Percentiles rank a stretch among this genome's conserved stretches.
Evolutionary conservation across 768 basidiomycete species (phyloP).

Genomic region (Omphalotus guepiniiformis): DNA sequence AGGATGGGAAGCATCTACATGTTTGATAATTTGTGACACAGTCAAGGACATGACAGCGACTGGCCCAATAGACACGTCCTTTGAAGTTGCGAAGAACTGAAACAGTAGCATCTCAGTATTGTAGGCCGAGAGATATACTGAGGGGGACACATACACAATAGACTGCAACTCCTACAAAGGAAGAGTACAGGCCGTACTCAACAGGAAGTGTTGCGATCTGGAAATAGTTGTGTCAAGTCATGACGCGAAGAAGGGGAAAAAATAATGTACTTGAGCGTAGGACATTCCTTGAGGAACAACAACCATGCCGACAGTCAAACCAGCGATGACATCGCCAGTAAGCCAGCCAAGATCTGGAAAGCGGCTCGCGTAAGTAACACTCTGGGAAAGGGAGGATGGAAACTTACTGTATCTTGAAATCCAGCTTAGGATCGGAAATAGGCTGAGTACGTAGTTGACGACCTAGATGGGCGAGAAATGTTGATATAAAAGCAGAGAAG

Average conservation of each 20-base stretch:
- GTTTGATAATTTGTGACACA: constrained; percentile 72
- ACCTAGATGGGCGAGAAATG: constrained; percentile 34
- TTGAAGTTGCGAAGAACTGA: constrained; percentile 93
- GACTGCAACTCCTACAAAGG: constrained; percentile 81
- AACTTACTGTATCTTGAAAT: constrained; percentile 78
- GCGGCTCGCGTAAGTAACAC: neutral
- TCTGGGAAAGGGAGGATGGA: neutral
- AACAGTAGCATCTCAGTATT: neutral
- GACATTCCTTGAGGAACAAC: constrained; percentile 94
- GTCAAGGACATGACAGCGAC: constrained; percentile 98
- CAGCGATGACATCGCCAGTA: constrained; percentile 84
- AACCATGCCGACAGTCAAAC: constrained; percentile 92
- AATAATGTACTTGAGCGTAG: constrained; percentile 59
- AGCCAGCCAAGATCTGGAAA: constrained; percentile 70
- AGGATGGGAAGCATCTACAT: constrained; percentile 52
- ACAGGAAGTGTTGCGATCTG: constrained; percentile 81
- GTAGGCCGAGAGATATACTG: constrained; percentile 1
- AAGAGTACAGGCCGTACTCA: constrained; percentile 92
- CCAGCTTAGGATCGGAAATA: constrained; percentile 89
- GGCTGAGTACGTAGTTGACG: constrained; percentile 55
- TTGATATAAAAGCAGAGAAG: neutral
- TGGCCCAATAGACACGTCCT: constrained; percentile 99
- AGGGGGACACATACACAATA: constrained; percentile 61
- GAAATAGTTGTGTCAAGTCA: neutral
- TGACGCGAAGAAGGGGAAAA: neutral